Base-by-base conservation (phyloP, 305 asterid species). In the Fraxinus dipetala region DNA sequence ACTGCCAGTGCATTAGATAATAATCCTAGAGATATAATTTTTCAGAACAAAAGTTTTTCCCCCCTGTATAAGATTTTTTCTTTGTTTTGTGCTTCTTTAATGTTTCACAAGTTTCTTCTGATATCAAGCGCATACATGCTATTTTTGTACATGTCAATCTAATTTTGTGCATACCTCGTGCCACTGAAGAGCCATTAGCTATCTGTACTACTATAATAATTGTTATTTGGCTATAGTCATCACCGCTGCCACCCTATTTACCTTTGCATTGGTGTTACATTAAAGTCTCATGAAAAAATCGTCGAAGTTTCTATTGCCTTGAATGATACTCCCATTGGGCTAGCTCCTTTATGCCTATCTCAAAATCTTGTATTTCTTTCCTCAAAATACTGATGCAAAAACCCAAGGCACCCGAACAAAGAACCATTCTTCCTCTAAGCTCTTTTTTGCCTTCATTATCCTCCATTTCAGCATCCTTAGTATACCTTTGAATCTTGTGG, bases 351-450 rank as follows among this genome's bases (percentile, higher is more conserved):
- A 84, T 77, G 14, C 79, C 74, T 2, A 80, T 76, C 51, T 85
- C 85, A 4, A 80, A 74, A 65, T 85, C 83, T 45, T 80, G 83
- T 72, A 88, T 70, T 85, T 91, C 97, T 80, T 78, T 88, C 79
- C 75, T 79, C 79, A 90, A 61, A 48, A 92, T 82, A 67, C 79
- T 79, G 83, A 90, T 79, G 89, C 97, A 91, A 79, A 91, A 93
- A 40, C 90, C 84, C 51, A 86, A 79, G 24, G 94, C 87, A 72
- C 88, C 87, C 14, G 91, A 24, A 56, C 85, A 86, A 10, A 59
- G 79, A 35, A 78, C 79, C 69, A 85, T 80, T 26, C 56, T 88
- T 83, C 86, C 89, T 85, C 76, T 69, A 20, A 65, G 13, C 69
- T 73, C 86, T 43, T 54, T 83, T 2, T 78, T 82, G 18, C 82